Conservation (phyloP, 2,329 filamentous ascomycete species). For the Cercospora brassicicola region DNA sequence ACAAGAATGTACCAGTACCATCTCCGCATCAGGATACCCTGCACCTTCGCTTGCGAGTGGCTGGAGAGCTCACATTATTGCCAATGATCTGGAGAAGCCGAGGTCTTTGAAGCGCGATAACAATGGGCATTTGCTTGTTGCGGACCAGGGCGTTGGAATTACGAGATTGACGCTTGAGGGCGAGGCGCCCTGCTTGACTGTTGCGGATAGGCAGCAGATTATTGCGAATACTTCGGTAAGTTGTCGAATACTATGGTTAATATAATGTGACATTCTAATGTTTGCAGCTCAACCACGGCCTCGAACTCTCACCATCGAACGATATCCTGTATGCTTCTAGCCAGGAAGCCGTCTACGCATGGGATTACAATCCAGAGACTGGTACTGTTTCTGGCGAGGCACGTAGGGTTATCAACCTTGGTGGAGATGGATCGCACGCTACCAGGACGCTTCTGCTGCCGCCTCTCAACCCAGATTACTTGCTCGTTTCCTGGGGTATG, state of each 20-base stretch:
- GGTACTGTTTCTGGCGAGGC: constrained; percentile 12
- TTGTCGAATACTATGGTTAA: background rate
- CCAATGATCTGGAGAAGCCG: constrained; percentile 47
- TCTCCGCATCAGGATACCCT: constrained; percentile 32
- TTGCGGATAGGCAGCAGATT: constrained; percentile 8
- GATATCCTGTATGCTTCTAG: constrained; percentile 59
- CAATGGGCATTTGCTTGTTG: constrained; percentile 50
- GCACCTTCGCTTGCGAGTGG: constrained; percentile 46
- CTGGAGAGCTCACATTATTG: constrained; percentile 48
- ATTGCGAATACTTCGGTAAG: constrained; percentile 13
- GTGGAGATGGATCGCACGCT: constrained; percentile 53
- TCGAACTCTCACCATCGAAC: constrained; percentile 50
- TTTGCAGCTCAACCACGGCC: constrained; percentile 52
- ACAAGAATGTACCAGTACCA: constrained; percentile 10
- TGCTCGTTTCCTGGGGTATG: constrained; percentile 66
- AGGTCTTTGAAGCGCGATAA: constrained; percentile 51
- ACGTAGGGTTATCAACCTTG: constrained; percentile 4
- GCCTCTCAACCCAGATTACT: constrained; percentile 52
- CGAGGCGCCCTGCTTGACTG: constrained; percentile 11
- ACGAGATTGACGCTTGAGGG: constrained; percentile 14
- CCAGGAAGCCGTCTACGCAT: constrained; percentile 59
- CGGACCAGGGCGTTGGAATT: constrained; percentile 42
- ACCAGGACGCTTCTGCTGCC: constrained; percentile 68
- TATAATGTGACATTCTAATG: too few species aligned
- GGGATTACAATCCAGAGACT: constrained; percentile 53